A percentile compares a stretch with the other conserved stretches of the same genome.
phyloP scores from a whole-genome alignment of 306 rosid genomes.

The Quercus engelmannii region DNA sequence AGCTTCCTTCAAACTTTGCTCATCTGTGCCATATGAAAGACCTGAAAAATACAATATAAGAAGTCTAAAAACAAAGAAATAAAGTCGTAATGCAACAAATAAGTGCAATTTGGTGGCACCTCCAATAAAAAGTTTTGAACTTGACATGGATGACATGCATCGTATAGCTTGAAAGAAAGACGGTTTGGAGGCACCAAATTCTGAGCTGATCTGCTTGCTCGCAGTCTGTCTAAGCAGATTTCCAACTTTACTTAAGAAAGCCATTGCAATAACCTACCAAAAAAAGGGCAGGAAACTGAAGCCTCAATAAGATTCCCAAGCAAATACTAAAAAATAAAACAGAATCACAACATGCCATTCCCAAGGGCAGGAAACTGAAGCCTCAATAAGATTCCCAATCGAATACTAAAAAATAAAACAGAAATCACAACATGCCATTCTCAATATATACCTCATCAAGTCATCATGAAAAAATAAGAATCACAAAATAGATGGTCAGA shows the following conservation, averaged over 20 bases:
- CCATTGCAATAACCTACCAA: conserved; percentile 52
- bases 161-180: conserved; percentile 59
- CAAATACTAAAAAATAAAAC: background rate
- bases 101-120: conserved; percentile 37
- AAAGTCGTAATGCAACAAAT: background rate
- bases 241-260: conserved; percentile 80
- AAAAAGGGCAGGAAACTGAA: background rate
- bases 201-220: conserved; percentile 39
- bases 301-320: background rate
- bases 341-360: background rate
- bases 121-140: conserved; percentile 77
- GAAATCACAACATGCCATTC: background rate
- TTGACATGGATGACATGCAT: conserved; percentile 54
- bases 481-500: background rate
- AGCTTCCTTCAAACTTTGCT: conserved; percentile 60
- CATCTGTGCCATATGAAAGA: conserved; percentile 64
- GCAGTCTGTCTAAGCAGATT: conserved; percentile 54
- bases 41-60: conserved; percentile 40
- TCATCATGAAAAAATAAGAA: too few relatives aligned
- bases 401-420: background rate
- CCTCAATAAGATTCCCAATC: background rate
- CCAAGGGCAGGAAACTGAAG: conserved; percentile 1
- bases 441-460: background rate
- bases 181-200: conserved; percentile 40
- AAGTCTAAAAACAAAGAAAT: conserved; percentile 1